A percentile compares a stretch with the other conserved stretches of the same genome.
These are phyloP conservation scores for Nicotiana rustica DNA, from an alignment of 305 asterid species.

Conservation along the genomic window DNA sequence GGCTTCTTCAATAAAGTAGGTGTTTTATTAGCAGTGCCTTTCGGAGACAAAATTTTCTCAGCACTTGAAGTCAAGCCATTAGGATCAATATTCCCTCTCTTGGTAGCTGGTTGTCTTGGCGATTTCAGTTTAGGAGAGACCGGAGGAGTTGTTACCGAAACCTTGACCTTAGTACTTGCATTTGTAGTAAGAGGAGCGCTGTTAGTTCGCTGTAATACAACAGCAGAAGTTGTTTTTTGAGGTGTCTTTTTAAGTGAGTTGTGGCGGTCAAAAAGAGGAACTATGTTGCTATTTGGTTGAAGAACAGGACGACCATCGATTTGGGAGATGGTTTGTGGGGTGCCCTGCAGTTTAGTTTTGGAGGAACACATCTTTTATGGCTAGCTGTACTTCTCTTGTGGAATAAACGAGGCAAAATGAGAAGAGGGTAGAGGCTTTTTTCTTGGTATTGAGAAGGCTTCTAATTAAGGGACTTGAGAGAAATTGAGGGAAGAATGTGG, in stretches of 20 bases:
- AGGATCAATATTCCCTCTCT: constrained; percentile 43
- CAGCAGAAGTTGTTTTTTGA: constrained; percentile 10
- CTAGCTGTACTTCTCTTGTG: not conserved
- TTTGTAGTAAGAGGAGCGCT: too few species aligned
- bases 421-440: not conserved
- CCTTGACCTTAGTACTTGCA: not conserved
- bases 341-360: constrained; percentile 53
- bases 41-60: constrained; percentile 43
- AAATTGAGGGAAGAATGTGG: not conserved
- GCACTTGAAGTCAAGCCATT: constrained; percentile 39
- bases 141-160: constrained; percentile 39
- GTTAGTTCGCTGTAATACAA: constrained; percentile 9
- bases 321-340: constrained; percentile 39
- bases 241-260: constrained; percentile 45
- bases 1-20: constrained; percentile 39
- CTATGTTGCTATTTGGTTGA: constrained; percentile 58
- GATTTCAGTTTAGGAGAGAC: constrained; percentile 51
- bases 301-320: constrained; percentile 56
- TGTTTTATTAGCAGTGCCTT: constrained; percentile 27
- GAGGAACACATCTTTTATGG: constrained; percentile 57
- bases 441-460: not conserved
- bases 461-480: not conserved
- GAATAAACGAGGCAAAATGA: not conserved
- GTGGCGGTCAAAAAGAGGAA: constrained; percentile 59
- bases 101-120: constrained; percentile 49